Evolutionary conservation across 352 stramenopile genomes (phyloP), one percentile per base, ranked within the genome.

Genomic region (Thalassiosira livingstoniorum): DNA sequence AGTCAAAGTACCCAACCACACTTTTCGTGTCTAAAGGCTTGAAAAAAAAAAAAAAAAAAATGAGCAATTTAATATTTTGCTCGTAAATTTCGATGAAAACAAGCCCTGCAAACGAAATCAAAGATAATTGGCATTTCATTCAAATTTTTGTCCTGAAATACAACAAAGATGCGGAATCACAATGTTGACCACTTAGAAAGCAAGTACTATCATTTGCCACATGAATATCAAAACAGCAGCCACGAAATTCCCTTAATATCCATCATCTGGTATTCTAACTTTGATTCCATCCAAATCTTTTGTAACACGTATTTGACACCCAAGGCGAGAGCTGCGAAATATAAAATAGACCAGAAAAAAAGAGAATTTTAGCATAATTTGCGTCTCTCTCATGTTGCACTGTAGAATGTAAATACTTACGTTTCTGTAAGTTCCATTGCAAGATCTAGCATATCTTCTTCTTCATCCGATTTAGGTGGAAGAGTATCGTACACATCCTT

Each of bases 371-470:
- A 43, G 4, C 58, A 47, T 47, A 11, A 60, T 27, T 34, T 55
- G 10, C 11, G 54, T 63, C n/a, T 75, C 53, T 34, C 32, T 15
- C 53, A 54, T 21, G 13, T 61, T 23, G 4, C 18, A 23, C 35
- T 61, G 34, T 31, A 37, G n/a, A 39, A 39, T 39, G 35, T 47
- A 60, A 65, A 63, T 3, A 90, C 88, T 91, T 60, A 92, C 83
- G 90, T 94, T 68, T 93, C 88, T 4, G 90, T 94, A 3, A 94
- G 78, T 81, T 91, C 87, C 75, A 92, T 92, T 57, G 82, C 82
- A 25, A 88, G 63, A 80, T 88, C 82, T 58, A 88, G 54, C 82
- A 88, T 88, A 67, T 88, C 82, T 31, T 92, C 87, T 53, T 87
- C 83, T 66, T 93, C 88, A 34, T 92, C 87, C 11, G 82, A 81